phyloP scores from a whole-genome alignment of 2,329 filamentous ascomycete genomes.

The Clarireedia hainanense region DNA sequence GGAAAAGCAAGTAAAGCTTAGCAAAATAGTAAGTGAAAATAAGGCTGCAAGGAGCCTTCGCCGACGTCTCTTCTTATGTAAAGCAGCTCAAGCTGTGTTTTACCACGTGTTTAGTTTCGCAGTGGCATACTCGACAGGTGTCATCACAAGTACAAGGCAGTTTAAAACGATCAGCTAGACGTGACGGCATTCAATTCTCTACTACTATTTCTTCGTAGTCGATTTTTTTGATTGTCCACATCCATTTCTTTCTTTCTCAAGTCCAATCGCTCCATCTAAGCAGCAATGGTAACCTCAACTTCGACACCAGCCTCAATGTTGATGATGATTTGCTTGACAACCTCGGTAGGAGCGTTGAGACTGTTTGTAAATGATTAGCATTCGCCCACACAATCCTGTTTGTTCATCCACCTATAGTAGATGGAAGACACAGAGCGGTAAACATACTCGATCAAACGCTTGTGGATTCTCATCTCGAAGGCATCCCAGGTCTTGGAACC shows the following conservation, averaged over 20 bases:
- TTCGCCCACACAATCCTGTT: no score
- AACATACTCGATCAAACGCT: conserved; percentile 86
- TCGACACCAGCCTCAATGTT: conserved; percentile 92
- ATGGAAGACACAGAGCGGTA: neutral
- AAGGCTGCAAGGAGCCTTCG: no score
- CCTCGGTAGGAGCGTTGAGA: conserved; percentile 94
- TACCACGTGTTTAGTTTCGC: neutral
- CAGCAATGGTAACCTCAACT: conserved; percentile 88
- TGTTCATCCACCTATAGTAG: no score
- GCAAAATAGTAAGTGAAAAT: no score
- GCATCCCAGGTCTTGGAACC: conserved; percentile 99
- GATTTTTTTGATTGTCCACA: conserved; percentile 4
- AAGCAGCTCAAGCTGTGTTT: no score
- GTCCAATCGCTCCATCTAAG: conserved; percentile 41
- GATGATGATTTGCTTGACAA: conserved; percentile 94
- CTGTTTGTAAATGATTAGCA: conserved; percentile 32
- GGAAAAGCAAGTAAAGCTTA: no score
- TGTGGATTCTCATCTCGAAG: conserved; percentile 99
- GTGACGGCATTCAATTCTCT: conserved; percentile 9
- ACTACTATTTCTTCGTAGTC: neutral
- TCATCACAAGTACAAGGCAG: no score
- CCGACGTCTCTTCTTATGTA: no score
- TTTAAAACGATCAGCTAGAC: neutral
- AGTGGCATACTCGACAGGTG: neutral
- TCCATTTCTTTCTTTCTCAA: conserved; percentile 5